A percentile compares a stretch with the other conserved stretches of the same genome.
These are phyloP conservation scores for Hypoxylon fragiforme DNA, from an alignment of 495 filamentous ascomycete species.

Conservation along the genomic window DNA sequence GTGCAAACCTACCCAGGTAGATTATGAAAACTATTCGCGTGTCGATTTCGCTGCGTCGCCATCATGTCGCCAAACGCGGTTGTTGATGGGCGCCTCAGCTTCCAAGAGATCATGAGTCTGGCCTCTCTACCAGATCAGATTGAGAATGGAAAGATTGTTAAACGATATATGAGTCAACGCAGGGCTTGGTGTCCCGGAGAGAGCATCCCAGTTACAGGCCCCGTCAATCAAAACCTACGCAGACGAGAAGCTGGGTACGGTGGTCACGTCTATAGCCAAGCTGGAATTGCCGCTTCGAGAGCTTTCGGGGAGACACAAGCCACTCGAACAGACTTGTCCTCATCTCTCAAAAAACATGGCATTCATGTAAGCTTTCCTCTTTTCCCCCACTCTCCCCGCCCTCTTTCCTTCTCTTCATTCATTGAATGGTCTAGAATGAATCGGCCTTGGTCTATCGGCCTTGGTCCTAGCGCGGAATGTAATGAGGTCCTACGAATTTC, in stretches of 20 bases:
- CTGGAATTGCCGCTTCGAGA: constrained; percentile 62
- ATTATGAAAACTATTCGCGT: not conserved
- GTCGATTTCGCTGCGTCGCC: too few relatives aligned
- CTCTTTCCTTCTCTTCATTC: too few relatives aligned
- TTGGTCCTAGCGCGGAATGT: too few relatives aligned
- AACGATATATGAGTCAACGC: constrained; percentile 45
- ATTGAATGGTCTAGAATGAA: not conserved
- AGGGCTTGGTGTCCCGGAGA: constrained; percentile 40
- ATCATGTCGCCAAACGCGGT: constrained; percentile 1
- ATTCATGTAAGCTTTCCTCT: constrained; percentile 58
- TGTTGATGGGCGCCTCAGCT: constrained; percentile 33
- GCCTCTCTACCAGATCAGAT: constrained; percentile 36
- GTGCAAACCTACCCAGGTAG: not conserved
- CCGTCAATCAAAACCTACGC: constrained; percentile 4
- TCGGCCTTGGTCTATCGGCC: too few relatives aligned
- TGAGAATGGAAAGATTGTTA: constrained; percentile 12
- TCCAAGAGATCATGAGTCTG: constrained; percentile 46
- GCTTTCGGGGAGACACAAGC: constrained; percentile 47
- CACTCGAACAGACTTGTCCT: constrained; percentile 19
- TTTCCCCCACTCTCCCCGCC: too few relatives aligned
- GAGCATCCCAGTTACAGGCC: constrained; percentile 18
- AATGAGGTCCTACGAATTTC: too few relatives aligned
- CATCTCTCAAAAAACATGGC: constrained; percentile 47
- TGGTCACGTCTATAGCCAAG: constrained; percentile 70
- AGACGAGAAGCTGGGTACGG: constrained; percentile 52